These are phyloP conservation scores for Hymenoscyphus scutula DNA, from an alignment of 2,329 filamentous ascomycete genomes.

Conservation along the genomic window DNA sequence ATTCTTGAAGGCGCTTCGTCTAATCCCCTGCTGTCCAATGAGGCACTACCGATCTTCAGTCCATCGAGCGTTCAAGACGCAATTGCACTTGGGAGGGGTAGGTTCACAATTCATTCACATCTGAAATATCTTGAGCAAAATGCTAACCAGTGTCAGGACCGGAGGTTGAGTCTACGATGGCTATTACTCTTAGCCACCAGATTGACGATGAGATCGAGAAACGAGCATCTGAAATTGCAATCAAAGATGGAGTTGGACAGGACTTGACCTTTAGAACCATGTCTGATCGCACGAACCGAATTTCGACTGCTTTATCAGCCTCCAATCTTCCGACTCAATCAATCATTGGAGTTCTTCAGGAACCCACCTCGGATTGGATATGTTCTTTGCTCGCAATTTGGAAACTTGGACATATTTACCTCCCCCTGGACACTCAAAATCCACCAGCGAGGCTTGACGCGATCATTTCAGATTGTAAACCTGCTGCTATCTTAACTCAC, in stretches of 20 bases:
- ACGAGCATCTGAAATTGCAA: constrained; percentile 7
- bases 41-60: background rate
- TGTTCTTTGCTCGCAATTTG: constrained; percentile 43
- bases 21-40: background rate
- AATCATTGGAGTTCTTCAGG: constrained; percentile 42
- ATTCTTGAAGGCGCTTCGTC: constrained; percentile 12
- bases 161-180: constrained; percentile 19
- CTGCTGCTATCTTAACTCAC: background rate
- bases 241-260: constrained; percentile 11
- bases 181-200: constrained; percentile 21
- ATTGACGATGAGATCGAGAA: constrained; percentile 19
- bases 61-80: constrained; percentile 3
- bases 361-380: constrained; percentile 39
- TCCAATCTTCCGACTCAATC: constrained; percentile 23
- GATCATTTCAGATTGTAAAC: constrained; percentile 26
- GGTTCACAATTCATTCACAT: background rate
- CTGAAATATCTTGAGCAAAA: background rate
- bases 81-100: constrained; percentile 11
- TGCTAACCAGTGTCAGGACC: constrained; percentile 12
- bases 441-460: constrained; percentile 34
- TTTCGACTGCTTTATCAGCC: constrained; percentile 35
- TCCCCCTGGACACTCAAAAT: constrained; percentile 42
- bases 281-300: constrained; percentile 35
- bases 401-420: constrained; percentile 39
- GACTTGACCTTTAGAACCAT: constrained; percentile 40